Evolutionary conservation across 2,329 filamentous ascomycete species (phyloP), one percentile per base, ranked within the genome.

Genomic region (Neofusicoccum kwambonambiense): DNA sequence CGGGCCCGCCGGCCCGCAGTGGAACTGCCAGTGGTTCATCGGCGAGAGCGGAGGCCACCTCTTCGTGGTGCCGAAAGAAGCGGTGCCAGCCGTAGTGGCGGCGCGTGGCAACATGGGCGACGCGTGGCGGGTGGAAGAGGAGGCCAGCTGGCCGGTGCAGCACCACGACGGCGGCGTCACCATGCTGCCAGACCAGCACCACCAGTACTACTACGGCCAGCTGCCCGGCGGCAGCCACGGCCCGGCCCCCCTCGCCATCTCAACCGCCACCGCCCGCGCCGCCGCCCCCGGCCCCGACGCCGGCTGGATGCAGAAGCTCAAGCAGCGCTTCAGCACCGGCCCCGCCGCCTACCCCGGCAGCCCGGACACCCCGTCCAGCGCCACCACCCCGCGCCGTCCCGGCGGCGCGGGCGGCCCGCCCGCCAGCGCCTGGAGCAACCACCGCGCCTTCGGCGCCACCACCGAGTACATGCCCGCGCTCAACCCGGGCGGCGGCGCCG

Each of bases 31-130:
- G n/a, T 64, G 61, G 61, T 64, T 35, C 50, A 37, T 64, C 41
- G 61, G 61, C 41, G 61, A 64, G 31, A 64, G 49, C 41, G 61
- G 61, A 6, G 61, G 61, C 27, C 61, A 64, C 41, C 39, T 64
- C 12, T 64, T 64, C 61, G 39, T 64, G 15, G 39, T 64, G 12
- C 61, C 61, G 12, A 52, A 54, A 17, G 61, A 64, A 17, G 61
- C 49, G n/a, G 41, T 64, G 1, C 49, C 41, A 11, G 49, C 56
- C 3, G 56, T 60, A 17, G 56, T 60, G 12, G 56, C 56, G 2
- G 31, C 27, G 0, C 11, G 56, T 2, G 56, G 56, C 5, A 47
- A 60, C 56, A 60, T 60, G 56, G 56, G 56, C 56, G 31, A 60
- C 42, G 56, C 56, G 41, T 60, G 56, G 56, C 42, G 56, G n/a